These are phyloP conservation scores for Phaffia rhodozyma DNA, from an alignment of 1,284 basidiomycete species.

Conservation along the genomic window DNA sequence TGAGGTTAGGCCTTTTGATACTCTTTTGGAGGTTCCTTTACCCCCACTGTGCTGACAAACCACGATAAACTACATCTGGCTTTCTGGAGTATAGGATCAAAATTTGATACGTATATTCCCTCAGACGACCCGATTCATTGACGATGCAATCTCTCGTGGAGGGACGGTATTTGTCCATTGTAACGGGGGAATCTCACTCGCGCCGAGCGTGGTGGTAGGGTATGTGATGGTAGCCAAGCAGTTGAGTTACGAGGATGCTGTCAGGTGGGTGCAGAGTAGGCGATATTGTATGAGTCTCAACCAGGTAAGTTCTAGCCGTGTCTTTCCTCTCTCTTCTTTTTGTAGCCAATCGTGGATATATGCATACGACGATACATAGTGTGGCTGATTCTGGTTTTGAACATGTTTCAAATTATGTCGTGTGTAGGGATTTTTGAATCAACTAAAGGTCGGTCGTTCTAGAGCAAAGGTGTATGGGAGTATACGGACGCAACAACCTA, in stretches of 20 bases:
- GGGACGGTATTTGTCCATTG: slow-evolving; percentile 81
- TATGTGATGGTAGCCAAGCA: slow-evolving; percentile 76
- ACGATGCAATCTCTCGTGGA: slow-evolving; percentile 50
- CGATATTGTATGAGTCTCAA: slow-evolving; percentile 83
- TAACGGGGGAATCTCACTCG: slow-evolving; percentile 78
- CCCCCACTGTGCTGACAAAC: not conserved
- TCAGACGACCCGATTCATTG: slow-evolving; percentile 58
- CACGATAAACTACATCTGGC: not conserved
- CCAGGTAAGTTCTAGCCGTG: slow-evolving; percentile 36
- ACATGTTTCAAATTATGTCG: not conserved
- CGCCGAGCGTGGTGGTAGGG: slow-evolving; percentile 80
- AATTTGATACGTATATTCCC: slow-evolving; percentile 77
- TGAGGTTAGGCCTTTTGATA: slow-evolving; percentile 38
- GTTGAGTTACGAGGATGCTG: slow-evolving; percentile 61
- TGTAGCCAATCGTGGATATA: too few relatives aligned
- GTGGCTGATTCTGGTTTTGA: not conserved
- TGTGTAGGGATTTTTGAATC: slow-evolving; percentile 55
- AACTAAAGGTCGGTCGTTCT: slow-evolving; percentile 55
- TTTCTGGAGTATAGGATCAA: slow-evolving; percentile 44
- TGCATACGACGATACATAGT: too few relatives aligned
- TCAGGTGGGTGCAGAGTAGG: slow-evolving; percentile 73
- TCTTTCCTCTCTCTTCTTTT: not conserved
- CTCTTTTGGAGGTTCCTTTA: slow-evolving; percentile 20
- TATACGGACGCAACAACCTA: not conserved
- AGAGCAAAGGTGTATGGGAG: too few relatives aligned